Evolutionary conservation across 2,329 filamentous ascomycete genomes (phyloP), one percentile per base, ranked within the genome.

Genomic region (Talaromyces marneffei): DNA sequence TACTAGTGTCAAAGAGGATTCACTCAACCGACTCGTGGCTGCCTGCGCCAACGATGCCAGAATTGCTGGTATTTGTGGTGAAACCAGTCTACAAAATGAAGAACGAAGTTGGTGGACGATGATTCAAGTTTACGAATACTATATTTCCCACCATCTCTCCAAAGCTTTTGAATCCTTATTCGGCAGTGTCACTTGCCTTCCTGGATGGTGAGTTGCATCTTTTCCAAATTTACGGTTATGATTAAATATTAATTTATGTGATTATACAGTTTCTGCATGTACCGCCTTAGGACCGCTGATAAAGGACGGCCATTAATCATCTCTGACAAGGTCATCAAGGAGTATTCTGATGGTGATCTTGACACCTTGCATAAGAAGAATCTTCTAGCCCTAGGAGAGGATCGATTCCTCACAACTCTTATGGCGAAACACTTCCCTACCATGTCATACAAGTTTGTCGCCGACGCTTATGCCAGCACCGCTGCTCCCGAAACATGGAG

Each of bases 81-180:
- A 99, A 75, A 99, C 94, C 1, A 94, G 88, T 75, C 82, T 99
- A 70, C 90, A 97, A 74, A 99, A 99, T 70, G 93, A 97, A 74
- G 91, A 97, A 69, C 85, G 88, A 67, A 92, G 88, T 70, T 97
- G 92, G 92, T 96, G 91, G 91, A 99, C 94, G 12, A 99, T 99
- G 94, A 99, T 99, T 71, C 94, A 99, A 75, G 94, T 99, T 66
- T 99, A 99, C 79, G 94, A 99, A 76, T 99, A 99, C 81, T 99
- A 92, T 76, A 99, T 99, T 72, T 97, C 94, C 31, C 94, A 99
- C 82, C 90, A 99, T 77, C 80, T 99, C 74, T 83, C 94, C 59
- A 99, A 99, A 80, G 91, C 94, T 64, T 99, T 99, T 72, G 94
- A 99, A 75, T 97, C 92, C 63, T 85, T 99, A 63, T 99, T 99